Percentiles rank a stretch among this genome's conserved stretches.
Evolutionary conservation across 148 eudicot genomes (phyloP).

Genomic region (Selenicereus undatus): DNA sequence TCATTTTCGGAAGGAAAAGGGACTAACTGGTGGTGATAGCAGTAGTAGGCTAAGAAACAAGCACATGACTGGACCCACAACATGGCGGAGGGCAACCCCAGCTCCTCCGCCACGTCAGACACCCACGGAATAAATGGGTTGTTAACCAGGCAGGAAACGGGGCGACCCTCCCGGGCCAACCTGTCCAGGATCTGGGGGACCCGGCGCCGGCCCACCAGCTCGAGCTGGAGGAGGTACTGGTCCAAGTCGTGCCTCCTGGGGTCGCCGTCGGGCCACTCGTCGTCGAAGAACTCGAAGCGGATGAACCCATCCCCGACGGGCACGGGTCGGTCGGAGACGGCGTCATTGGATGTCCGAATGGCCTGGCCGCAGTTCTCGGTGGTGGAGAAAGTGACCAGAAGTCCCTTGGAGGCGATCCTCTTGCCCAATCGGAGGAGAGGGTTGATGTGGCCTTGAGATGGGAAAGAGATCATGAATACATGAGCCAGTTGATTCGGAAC

Average conservation of each 20-base stretch:
- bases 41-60: slow-evolving; percentile 55
- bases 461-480: slow-evolving; percentile 39
- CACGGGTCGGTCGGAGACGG: slow-evolving; percentile 27
- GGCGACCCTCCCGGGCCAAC: slow-evolving; percentile 42
- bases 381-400: slow-evolving; percentile 43
- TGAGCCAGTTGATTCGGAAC: slow-evolving; percentile 24
- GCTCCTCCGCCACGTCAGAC: slow-evolving; percentile 60
- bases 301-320: slow-evolving; percentile 60
- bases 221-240: slow-evolving; percentile 44
- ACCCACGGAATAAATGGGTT: slow-evolving; percentile 89
- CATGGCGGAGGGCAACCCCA: slow-evolving; percentile 57
- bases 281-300: slow-evolving; percentile 68
- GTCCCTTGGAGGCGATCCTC: slow-evolving; percentile 35
- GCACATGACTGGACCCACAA: slow-evolving; percentile 83
- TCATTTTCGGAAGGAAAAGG: slow-evolving; percentile 54
- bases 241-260: slow-evolving; percentile 41
- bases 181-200: slow-evolving; percentile 45
- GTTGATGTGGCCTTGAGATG: slow-evolving; percentile 46
- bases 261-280: slow-evolving; percentile 43
- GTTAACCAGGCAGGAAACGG: slow-evolving; percentile 69
- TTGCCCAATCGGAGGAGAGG: slow-evolving; percentile 45
- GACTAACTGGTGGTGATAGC: slow-evolving; percentile 38
- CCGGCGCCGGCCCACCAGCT: slow-evolving; percentile 40
- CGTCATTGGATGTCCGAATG: slow-evolving; percentile 40
- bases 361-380: slow-evolving; percentile 32